Percentiles rank a stretch among this genome's conserved stretches.
Evolutionary conservation across 75 land plant species (phyloP).

Genomic region (Cunninghamia lanceolata): DNA sequence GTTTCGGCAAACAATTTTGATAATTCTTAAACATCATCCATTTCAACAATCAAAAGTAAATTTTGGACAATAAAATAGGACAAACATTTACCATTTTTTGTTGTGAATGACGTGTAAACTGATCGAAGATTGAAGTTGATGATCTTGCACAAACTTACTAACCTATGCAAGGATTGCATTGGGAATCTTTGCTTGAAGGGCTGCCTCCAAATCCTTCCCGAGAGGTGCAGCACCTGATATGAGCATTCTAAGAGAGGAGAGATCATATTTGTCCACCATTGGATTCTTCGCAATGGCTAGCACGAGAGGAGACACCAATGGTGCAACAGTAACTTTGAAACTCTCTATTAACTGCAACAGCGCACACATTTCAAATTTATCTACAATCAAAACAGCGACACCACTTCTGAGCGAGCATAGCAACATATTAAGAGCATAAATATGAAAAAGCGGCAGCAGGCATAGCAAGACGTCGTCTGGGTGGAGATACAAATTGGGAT

Average conservation of each 20-base stretch:
- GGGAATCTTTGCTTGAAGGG: slow-evolving; percentile 23
- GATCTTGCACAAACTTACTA: neutral
- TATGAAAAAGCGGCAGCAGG: slow-evolving; percentile 24
- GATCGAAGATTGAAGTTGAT: no score
- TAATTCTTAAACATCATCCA: no score
- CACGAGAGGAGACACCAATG: slow-evolving; percentile 18
- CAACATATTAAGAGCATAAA: slow-evolving; percentile 15
- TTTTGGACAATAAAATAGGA: no score
- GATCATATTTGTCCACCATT: slow-evolving; percentile 22
- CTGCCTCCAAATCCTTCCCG: slow-evolving; percentile 37
- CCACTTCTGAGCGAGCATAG: slow-evolving; percentile 20
- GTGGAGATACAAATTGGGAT: slow-evolving; percentile 9
- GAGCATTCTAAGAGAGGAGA: slow-evolving; percentile 26
- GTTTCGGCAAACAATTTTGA: no score
- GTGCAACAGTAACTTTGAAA: neutral
- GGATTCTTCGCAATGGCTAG: slow-evolving; percentile 14
- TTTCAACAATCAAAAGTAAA: no score
- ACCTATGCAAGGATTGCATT: slow-evolving; percentile 19
- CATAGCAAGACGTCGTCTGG: slow-evolving; percentile 11
- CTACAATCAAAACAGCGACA: slow-evolving; percentile 5
- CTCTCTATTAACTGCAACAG: neutral
- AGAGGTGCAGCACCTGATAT: slow-evolving; percentile 41
- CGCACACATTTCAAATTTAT: slow-evolving; percentile 8
- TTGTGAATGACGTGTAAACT: no score
- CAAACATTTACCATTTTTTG: no score